Percentiles rank a stretch among this genome's conserved stretches.
These are phyloP conservation scores for Dictyostelium firmibasis DNA, from an alignment of 78 protist genomes.

Conservation along the genomic window DNA sequence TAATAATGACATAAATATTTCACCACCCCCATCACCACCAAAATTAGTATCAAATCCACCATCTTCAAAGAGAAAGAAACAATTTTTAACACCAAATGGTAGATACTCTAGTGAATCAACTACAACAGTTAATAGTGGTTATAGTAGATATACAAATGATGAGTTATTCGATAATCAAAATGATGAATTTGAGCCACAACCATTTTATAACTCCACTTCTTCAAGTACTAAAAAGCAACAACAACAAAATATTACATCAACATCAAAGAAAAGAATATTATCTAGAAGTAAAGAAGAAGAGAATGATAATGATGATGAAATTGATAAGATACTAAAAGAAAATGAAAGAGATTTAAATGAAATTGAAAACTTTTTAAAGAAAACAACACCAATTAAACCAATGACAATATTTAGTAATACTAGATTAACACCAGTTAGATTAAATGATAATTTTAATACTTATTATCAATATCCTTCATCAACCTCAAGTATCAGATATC, in stretches of 20 bases:
- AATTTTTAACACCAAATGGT: background rate
- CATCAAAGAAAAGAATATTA: background rate
- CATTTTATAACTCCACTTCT: background rate
- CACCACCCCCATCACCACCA: background rate
- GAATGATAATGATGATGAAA: background rate
- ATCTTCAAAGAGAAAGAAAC: background rate
- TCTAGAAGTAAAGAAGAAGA: background rate
- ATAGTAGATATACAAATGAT: slow-evolving; percentile 1
- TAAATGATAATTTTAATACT: background rate
- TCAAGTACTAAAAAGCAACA: background rate
- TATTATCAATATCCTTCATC: background rate
- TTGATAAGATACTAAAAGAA: background rate
- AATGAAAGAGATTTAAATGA: slow-evolving; percentile 13
- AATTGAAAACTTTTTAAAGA: slow-evolving; percentile 23
- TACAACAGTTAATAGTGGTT: background rate
- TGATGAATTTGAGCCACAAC: background rate
- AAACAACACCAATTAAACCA: background rate
- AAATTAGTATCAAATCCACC: background rate
- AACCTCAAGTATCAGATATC: background rate
- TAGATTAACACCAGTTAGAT: background rate
- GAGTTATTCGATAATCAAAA: background rate
- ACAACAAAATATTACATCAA: background rate
- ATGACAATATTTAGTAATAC: background rate
- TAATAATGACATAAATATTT: background rate
- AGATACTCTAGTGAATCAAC: background rate